Evolutionary conservation across 345 rosid genomes (phyloP).

Genomic region (Dovyalis caffra): DNA sequence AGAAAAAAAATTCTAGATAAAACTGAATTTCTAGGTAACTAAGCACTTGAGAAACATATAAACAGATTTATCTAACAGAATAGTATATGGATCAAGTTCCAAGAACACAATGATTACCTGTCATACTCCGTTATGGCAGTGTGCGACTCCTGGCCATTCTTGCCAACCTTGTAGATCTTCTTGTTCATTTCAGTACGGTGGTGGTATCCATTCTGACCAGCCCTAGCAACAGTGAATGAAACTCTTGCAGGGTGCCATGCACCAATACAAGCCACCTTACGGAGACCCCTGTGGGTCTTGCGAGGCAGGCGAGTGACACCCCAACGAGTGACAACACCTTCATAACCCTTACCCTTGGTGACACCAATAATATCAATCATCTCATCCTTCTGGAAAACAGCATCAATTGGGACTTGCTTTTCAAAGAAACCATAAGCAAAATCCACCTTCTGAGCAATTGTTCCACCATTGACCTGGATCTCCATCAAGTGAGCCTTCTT

Average conservation of each 20-base stretch:
- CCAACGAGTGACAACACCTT: slow-evolving; percentile 93
- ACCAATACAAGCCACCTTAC: slow-evolving; percentile 93
- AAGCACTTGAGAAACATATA: background rate
- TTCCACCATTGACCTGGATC: slow-evolving; percentile 84
- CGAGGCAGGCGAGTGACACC: slow-evolving; percentile 91
- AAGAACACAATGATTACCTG: slow-evolving; percentile 36
- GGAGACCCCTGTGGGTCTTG: slow-evolving; percentile 88
- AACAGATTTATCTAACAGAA: background rate
- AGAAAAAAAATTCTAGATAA: no score
- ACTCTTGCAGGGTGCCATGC: slow-evolving; percentile 98
- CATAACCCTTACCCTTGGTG: slow-evolving; percentile 87
- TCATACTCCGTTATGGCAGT: slow-evolving; percentile 71
- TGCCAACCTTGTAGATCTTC: slow-evolving; percentile 76
- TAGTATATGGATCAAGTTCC: background rate
- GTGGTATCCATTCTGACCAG: slow-evolving; percentile 96
- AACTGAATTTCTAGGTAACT: no score
- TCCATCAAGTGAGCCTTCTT: slow-evolving; percentile 92
- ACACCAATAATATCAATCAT: slow-evolving; percentile 85
- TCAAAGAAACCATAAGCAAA: slow-evolving; percentile 77
- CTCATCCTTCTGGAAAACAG: slow-evolving; percentile 86
- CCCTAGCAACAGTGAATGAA: slow-evolving; percentile 90
- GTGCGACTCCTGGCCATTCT: slow-evolving; percentile 62
- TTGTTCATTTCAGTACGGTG: slow-evolving; percentile 93
- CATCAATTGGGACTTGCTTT: slow-evolving; percentile 74
- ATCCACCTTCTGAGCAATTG: slow-evolving; percentile 72